Conservation (phyloP, 2,329 filamentous ascomycete genomes). For the Geosmithia flava region DNA sequence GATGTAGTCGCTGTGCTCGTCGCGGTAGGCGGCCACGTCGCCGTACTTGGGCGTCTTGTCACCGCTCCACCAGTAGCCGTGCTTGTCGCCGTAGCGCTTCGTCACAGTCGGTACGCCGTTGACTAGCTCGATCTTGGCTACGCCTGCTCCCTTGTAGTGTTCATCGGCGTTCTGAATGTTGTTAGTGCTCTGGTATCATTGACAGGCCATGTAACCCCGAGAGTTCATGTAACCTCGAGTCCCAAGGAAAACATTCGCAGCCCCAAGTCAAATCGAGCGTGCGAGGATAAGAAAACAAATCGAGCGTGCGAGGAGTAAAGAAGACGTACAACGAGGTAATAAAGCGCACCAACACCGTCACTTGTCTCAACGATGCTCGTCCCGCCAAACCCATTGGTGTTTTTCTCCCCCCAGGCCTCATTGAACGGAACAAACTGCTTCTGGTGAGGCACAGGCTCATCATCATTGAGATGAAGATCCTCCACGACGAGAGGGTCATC, state of each 20-base stretch:
- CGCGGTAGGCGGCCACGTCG: conserved; percentile 22
- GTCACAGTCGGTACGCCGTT: conserved; percentile 20
- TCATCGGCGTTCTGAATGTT: conserved; percentile 16
- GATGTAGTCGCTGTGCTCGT: conserved; percentile 22
- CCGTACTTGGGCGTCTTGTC: conserved; percentile 19
- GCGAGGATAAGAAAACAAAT: no score
- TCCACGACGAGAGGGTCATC: conserved; percentile 20
- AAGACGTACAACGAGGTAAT: conserved; percentile 20
- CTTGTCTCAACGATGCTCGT: conserved; percentile 24
- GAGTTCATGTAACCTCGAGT: no score
- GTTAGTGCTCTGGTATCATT: neutral
- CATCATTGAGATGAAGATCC: conserved; percentile 20
- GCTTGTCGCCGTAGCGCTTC: conserved; percentile 13
- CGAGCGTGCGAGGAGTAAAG: no score
- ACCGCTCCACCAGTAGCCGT: conserved; percentile 23
- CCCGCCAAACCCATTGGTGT: conserved; percentile 21
- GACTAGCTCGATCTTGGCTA: conserved; percentile 20
- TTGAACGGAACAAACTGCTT: conserved; percentile 22
- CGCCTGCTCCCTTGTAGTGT: conserved; percentile 20
- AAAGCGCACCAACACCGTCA: conserved; percentile 14
- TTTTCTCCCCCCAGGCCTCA: conserved; percentile 21
- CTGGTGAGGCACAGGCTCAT: conserved; percentile 14
- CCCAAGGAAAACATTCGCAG: no score
- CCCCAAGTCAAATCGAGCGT: no score
- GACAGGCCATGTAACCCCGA: no score